phyloP scores from a whole-genome alignment of 805 yeast genomes.

The Monosporozyma solicola region DNA sequence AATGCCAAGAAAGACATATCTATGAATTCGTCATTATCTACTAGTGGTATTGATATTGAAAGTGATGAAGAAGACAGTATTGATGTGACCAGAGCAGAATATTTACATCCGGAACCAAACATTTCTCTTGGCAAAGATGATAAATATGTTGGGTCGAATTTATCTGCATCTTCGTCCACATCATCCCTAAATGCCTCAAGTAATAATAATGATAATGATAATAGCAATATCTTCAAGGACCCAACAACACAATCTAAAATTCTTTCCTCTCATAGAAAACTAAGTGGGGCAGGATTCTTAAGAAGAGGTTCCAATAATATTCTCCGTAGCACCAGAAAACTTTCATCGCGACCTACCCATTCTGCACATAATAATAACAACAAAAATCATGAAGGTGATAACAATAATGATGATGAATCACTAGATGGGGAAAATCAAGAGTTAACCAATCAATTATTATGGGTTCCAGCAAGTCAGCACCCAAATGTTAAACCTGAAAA shows the following conservation, averaged over 20 bases:
- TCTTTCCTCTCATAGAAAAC: constrained; percentile 8
- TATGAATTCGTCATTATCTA: neutral
- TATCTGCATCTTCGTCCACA: constrained; percentile 1
- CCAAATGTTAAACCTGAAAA: constrained; percentile 94
- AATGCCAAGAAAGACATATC: neutral
- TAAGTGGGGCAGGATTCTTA: constrained; percentile 20
- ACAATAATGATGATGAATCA: neutral
- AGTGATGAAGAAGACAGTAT: constrained; percentile 19
- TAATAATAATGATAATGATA: neutral
- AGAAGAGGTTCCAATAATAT: constrained; percentile 14
- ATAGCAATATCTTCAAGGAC: neutral
- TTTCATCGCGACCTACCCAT: constrained; percentile 2
- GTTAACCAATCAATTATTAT: constrained; percentile 45
- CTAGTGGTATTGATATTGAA: neutral
- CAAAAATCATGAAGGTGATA: neutral
- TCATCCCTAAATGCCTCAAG: neutral
- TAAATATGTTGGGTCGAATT: neutral
- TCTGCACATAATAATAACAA: neutral
- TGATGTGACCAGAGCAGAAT: constrained; percentile 23
- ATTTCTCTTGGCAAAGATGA: neutral
- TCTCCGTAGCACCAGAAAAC: neutral
- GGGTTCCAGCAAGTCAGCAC: constrained; percentile 95
- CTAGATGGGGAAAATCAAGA: neutral
- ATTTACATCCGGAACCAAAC: constrained; percentile 13
- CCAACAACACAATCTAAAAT: neutral